A percentile compares a stretch with the other conserved stretches of the same genome.
phyloP scores from a whole-genome alignment of 1,139 yeast genomes.

The Lodderomyces margitis region DNA sequence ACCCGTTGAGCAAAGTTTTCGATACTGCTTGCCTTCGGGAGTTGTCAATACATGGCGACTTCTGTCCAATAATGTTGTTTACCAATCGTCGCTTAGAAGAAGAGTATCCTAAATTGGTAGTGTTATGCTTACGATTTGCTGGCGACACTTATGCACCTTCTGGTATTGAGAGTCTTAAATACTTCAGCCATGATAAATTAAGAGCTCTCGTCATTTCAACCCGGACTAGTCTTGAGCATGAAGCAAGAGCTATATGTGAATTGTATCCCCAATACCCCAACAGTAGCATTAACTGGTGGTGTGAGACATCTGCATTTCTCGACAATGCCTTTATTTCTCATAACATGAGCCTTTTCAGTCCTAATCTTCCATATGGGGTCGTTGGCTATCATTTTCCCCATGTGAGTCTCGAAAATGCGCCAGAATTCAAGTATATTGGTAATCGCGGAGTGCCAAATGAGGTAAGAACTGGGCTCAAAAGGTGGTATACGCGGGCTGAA shows the following conservation, averaged over 20 bases:
- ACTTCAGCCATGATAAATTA: background rate
- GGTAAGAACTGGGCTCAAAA: background rate
- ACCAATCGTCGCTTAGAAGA: background rate
- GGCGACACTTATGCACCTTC: no score
- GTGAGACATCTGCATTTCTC: no score
- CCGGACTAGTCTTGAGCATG: background rate
- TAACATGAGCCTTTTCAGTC: background rate
- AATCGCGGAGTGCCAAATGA: background rate
- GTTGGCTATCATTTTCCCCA: background rate
- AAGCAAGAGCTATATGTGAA: background rate
- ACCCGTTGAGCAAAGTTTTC: background rate
- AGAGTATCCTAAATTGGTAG: background rate
- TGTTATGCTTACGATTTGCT: background rate
- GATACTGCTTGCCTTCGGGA: background rate
- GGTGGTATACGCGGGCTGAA: background rate
- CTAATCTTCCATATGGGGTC: background rate
- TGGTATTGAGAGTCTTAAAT: background rate
- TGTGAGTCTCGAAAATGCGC: background rate
- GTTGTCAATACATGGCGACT: background rate
- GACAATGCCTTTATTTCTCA: background rate
- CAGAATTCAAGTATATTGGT: background rate
- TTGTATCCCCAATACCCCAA: background rate
- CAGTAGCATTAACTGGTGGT: background rate
- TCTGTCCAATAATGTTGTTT: background rate
- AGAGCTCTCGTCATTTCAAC: background rate